A percentile compares a stretch with the other conserved stretches of the same genome.
Evolutionary conservation across 1,284 basidiomycete species (phyloP).

Genomic region (Boletus hoseneyae): DNA sequence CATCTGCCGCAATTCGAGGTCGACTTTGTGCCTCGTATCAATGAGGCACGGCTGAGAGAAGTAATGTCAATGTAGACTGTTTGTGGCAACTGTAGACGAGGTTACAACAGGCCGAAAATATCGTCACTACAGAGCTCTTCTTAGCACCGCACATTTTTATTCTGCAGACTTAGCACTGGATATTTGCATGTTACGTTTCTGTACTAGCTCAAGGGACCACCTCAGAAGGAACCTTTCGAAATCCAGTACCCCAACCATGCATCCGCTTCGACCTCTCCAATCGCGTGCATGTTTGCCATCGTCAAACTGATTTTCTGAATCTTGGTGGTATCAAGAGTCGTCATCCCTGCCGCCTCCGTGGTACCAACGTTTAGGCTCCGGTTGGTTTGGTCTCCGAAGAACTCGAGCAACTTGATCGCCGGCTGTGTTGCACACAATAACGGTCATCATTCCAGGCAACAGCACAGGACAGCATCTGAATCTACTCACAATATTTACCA

Average conservation of each 20-base stretch:
- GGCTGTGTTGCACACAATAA: constrained; percentile 16
- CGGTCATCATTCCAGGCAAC: not conserved
- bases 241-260: constrained; percentile 30
- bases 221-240: constrained; percentile 15
- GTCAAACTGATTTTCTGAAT: constrained; percentile 18
- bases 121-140: too few species aligned
- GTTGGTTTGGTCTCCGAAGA: constrained; percentile 18
- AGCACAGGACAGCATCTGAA: not conserved
- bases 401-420: constrained; percentile 30
- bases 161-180: too few species aligned
- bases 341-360: constrained; percentile 21
- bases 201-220: too few species aligned
- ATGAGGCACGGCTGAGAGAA: constrained; percentile 31
- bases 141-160: too few species aligned
- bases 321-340: constrained; percentile 21
- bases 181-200: too few species aligned
- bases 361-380: not conserved
- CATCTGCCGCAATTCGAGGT: constrained; percentile 13
- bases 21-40: constrained; percentile 17
- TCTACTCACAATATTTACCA: constrained; percentile 23
- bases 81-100: too few species aligned
- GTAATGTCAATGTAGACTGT: constrained; percentile 23
- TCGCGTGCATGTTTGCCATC: constrained; percentile 22
- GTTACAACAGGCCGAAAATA: too few species aligned
- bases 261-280: constrained; percentile 21